These are phyloP conservation scores for Penicillium sp. DNA, from an alignment of 2,329 filamentous ascomycete species.

Conservation along the genomic window DNA sequence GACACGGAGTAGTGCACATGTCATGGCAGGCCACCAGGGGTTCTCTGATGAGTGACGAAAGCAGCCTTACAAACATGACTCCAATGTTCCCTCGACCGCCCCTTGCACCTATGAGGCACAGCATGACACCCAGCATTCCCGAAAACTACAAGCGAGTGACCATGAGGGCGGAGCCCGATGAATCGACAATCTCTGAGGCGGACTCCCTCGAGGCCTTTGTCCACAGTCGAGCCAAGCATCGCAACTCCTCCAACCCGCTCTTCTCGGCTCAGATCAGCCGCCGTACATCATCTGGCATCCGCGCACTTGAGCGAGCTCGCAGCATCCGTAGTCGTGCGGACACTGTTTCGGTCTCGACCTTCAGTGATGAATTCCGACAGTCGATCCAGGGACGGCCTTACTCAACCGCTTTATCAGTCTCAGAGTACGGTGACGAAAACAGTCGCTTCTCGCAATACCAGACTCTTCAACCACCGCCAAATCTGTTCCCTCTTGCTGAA, in stretches of 20 bases:
- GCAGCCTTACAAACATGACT: slow-evolving; percentile 32
- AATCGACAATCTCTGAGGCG: slow-evolving; percentile 30
- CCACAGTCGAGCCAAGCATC: slow-evolving; percentile 35
- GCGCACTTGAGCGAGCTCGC: slow-evolving; percentile 33
- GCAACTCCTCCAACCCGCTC: slow-evolving; percentile 37
- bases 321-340: slow-evolving; percentile 35
- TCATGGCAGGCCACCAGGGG: slow-evolving; percentile 38
- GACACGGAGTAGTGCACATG: slow-evolving; percentile 31
- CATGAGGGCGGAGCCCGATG: slow-evolving; percentile 28
- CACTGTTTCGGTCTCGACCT: slow-evolving; percentile 31
- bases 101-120: slow-evolving; percentile 23
- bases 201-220: slow-evolving; percentile 39
- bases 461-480: slow-evolving; percentile 25
- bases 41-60: slow-evolving; percentile 35
- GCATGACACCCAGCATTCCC: slow-evolving; percentile 25
- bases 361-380: slow-evolving; percentile 30
- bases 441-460: slow-evolving; percentile 31
- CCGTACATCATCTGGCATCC: slow-evolving; percentile 30
- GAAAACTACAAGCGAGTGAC: slow-evolving; percentile 29
- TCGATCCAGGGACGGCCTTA: slow-evolving; percentile 30
- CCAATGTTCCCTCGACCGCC: slow-evolving; percentile 36
- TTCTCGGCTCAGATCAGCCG: slow-evolving; percentile 35
- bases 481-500: slow-evolving; percentile 19
- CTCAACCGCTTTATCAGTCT: slow-evolving; percentile 33
- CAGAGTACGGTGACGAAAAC: slow-evolving; percentile 33